Percentiles rank a stretch among this genome's conserved stretches.
Evolutionary conservation across 768 basidiomycete genomes (phyloP).

Genomic region (Leccinum truebloodii): DNA sequence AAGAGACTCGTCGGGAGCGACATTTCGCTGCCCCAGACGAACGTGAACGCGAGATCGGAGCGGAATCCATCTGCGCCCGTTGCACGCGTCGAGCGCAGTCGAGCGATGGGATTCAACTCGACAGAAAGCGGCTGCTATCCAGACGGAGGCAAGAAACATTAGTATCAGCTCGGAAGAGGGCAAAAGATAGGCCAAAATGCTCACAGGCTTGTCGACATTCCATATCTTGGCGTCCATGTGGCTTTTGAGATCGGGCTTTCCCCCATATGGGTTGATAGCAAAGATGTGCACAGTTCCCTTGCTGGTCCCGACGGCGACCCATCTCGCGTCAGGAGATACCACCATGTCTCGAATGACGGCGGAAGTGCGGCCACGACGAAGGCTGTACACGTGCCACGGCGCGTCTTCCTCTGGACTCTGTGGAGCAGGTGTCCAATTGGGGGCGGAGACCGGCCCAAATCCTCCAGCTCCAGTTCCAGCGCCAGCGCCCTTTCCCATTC

Average conservation of each 20-base stretch:
- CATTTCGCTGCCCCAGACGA: slow-evolving; percentile 41
- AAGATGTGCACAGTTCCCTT: slow-evolving; percentile 73
- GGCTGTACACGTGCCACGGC: slow-evolving; percentile 63
- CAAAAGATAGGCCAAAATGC: slow-evolving; percentile 12
- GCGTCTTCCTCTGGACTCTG: slow-evolving; percentile 18
- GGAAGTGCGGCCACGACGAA: slow-evolving; percentile 70
- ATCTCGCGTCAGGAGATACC: slow-evolving; percentile 53
- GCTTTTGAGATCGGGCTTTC: slow-evolving; percentile 59
- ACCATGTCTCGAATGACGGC: slow-evolving; percentile 58
- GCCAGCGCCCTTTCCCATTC: not conserved
- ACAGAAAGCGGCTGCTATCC: slow-evolving; percentile 52
- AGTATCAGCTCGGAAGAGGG: not conserved
- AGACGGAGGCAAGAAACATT: not conserved
- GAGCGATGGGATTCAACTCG: slow-evolving; percentile 55
- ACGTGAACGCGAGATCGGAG: slow-evolving; percentile 56
- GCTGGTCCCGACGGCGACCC: slow-evolving; percentile 67
- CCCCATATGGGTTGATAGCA: slow-evolving; percentile 75
- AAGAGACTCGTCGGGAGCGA: slow-evolving; percentile 43
- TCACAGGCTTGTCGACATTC: slow-evolving; percentile 52
- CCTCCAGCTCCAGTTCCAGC: not conserved
- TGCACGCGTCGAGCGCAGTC: slow-evolving; percentile 44
- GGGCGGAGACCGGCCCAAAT: not conserved
- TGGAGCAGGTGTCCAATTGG: slow-evolving; percentile 4
- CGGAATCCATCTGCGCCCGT: slow-evolving; percentile 29
- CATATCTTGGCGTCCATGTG: slow-evolving; percentile 59